Conservation (phyloP, 495 filamentous ascomycete species). For the Daldinia childiae region DNA sequence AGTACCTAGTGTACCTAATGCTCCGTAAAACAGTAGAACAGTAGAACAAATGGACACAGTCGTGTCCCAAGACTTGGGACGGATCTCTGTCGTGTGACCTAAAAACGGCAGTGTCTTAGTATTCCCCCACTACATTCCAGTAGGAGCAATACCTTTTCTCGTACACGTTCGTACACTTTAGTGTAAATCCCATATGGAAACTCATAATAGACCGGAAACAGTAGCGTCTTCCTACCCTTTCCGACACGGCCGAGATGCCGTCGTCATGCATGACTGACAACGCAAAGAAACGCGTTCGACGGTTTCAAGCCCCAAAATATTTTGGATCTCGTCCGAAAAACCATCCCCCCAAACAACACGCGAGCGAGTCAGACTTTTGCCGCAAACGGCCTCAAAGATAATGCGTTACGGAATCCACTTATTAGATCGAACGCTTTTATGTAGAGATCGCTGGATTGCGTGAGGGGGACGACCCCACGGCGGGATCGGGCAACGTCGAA, state of each 20-base stretch:
- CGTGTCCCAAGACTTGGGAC: conserved; percentile 18
- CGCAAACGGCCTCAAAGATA: conserved; percentile 19
- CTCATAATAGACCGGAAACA: conserved; percentile 27
- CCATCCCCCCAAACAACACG: conserved; percentile 27
- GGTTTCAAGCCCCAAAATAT: conserved; percentile 37
- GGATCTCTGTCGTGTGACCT: conserved; percentile 42
- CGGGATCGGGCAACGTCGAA: conserved; percentile 17
- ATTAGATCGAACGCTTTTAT: conserved; percentile 24
- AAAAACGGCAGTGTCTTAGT: conserved; percentile 31
- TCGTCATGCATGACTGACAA: conserved; percentile 38
- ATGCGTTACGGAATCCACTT: conserved; percentile 11
- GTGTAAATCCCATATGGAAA: background rate
- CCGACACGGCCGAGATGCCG: conserved; percentile 32
- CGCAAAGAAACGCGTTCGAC: conserved; percentile 37
- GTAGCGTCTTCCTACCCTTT: conserved; percentile 29
- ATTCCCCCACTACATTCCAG: conserved; percentile 34
- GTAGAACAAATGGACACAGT: background rate
- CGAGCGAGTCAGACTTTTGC: conserved; percentile 26
- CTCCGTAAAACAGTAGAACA: conserved; percentile 25
- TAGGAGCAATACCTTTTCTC: background rate
- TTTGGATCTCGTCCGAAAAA: conserved; percentile 26
- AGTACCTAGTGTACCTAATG: conserved; percentile 5
- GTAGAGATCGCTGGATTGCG: conserved; percentile 3
- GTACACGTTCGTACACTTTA: background rate
- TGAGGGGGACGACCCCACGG: conserved; percentile 22